These are phyloP conservation scores for Euphorbia pulcherrima DNA, from an alignment of 345 rosid species.

Conservation along the genomic window DNA sequence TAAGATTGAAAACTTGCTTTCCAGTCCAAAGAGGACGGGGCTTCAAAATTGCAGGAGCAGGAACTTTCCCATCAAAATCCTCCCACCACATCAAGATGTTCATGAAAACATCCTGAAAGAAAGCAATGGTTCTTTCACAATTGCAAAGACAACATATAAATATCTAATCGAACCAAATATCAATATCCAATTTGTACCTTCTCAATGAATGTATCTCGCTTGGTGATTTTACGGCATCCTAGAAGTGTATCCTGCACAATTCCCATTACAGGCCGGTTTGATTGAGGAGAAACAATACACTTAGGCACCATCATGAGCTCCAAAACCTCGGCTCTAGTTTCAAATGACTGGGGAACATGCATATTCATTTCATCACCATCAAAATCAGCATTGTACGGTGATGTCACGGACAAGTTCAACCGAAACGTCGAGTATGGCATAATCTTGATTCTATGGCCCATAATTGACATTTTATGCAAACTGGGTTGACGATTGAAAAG, in stretches of 20 bases:
- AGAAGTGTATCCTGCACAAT: slow-evolving; percentile 95
- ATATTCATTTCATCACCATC: slow-evolving; percentile 99
- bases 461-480: slow-evolving; percentile 96
- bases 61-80: slow-evolving; percentile 97
- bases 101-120: slow-evolving; percentile 89
- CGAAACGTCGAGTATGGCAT: slow-evolving; percentile 98
- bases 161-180: background rate
- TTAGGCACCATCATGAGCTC: slow-evolving; percentile 99
- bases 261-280: slow-evolving; percentile 98
- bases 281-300: slow-evolving; percentile 94
- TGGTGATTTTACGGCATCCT: slow-evolving; percentile 96
- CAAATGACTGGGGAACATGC: slow-evolving; percentile 96
- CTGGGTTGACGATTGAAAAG: slow-evolving; percentile 97
- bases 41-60: slow-evolving; percentile 88
- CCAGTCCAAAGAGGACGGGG: slow-evolving; percentile 99
- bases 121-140: background rate
- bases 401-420: slow-evolving; percentile 84
- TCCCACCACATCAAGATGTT: slow-evolving; percentile 99
- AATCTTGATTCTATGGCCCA: slow-evolving; percentile 94
- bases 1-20: slow-evolving; percentile 93
- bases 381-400: slow-evolving; percentile 99
- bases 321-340: slow-evolving; percentile 93
- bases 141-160: background rate
- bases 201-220: slow-evolving; percentile 96
- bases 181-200: slow-evolving; percentile 48